Base-by-base conservation (phyloP, 2,329 filamentous ascomycete genomes). In the Lachnellula subtilissima region DNA sequence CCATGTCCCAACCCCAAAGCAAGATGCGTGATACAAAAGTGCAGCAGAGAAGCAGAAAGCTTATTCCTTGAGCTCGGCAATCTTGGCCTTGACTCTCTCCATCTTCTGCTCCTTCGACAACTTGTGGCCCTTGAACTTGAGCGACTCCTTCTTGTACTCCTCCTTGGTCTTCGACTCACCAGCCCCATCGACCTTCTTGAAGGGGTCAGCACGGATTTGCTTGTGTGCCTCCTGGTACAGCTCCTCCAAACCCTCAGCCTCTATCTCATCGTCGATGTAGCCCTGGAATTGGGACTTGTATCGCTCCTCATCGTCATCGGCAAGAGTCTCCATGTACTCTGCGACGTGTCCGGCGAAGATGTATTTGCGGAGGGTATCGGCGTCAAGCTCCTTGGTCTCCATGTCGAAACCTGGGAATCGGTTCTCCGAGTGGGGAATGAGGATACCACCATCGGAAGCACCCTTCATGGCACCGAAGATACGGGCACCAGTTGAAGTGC, bases 381-480 rank as follows among this genome's bases (percentile, higher is more conserved):
- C 85, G 71, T 99, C 94, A 72, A 99, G 90, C 85, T 97, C 93
- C 88, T 99, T 92, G 77, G 81, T 79, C 83, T 99, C 94, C 35
- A 96, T 89, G 76, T 99, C 94, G 87, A 82, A 99, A 72, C 94
- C 94, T 71, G 94, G 94, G 91, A 99, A 99, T 72, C 94, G 93
- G 86, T 94, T 97, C 86, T 97, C 92, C 70, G 91, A 96, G 89
- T 99, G 94, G 71, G 94, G 94, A 69, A 99, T 81, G 77, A 92
- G 85, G 78, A 99, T 89, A 76, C 94, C 94, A 78, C 94, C 94
- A 78, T 99, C 94, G 48, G 92, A 97, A 72, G 92, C 93, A 83
- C 94, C 94, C 89, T 99, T 99, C 89, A 99, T 91, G 79, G 93
- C 94, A 79, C 90, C 94, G 75, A 99, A 99, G 81, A 99, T 86